phyloP scores from a whole-genome alignment of 345 rosid species.

The Limnanthes douglasii region DNA sequence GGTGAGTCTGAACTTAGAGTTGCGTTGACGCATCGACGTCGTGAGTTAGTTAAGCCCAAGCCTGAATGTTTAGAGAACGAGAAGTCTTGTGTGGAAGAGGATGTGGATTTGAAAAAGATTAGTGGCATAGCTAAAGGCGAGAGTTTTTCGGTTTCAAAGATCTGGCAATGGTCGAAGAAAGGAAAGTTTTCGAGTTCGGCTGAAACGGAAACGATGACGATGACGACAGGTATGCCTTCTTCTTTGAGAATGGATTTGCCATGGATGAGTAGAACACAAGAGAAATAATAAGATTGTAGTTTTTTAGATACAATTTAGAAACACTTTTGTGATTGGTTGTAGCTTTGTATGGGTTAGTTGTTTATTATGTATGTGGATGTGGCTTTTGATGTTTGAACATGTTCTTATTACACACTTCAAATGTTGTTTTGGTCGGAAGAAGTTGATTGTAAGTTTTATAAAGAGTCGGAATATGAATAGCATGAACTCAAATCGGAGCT shows the following conservation, averaged over 20 bases:
- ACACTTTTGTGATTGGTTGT: too few relatives aligned
- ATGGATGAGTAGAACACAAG: conserved; percentile 41
- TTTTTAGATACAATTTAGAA: too few relatives aligned
- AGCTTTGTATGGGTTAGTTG: too few relatives aligned
- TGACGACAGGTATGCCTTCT: conserved; percentile 33
- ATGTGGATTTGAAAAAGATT: conserved; percentile 40
- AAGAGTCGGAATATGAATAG: too few relatives aligned
- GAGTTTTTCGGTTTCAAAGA: conserved; percentile 75
- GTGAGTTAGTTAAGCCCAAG: neutral
- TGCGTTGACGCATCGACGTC: conserved; percentile 18
- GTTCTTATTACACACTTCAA: too few relatives aligned
- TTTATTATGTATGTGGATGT: too few relatives aligned
- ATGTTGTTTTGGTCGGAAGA: too few relatives aligned
- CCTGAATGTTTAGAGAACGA: conserved; percentile 14
- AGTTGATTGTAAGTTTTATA: too few relatives aligned
- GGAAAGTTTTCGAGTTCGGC: conserved; percentile 37
- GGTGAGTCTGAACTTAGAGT: conserved; percentile 52
- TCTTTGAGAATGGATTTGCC: conserved; percentile 37
- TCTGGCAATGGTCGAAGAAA: conserved; percentile 84
- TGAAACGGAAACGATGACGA: conserved; percentile 19
- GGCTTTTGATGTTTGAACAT: too few relatives aligned
- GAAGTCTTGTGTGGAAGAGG: conserved; percentile 18
- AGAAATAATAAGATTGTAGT: too few relatives aligned
- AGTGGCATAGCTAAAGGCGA: conserved; percentile 54
- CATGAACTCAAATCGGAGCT: too few relatives aligned